A percentile compares a stretch with the other conserved stretches of the same genome.
Conservation (phyloP, 1,284 basidiomycete species). For the Schizopora paradoxa region DNA sequence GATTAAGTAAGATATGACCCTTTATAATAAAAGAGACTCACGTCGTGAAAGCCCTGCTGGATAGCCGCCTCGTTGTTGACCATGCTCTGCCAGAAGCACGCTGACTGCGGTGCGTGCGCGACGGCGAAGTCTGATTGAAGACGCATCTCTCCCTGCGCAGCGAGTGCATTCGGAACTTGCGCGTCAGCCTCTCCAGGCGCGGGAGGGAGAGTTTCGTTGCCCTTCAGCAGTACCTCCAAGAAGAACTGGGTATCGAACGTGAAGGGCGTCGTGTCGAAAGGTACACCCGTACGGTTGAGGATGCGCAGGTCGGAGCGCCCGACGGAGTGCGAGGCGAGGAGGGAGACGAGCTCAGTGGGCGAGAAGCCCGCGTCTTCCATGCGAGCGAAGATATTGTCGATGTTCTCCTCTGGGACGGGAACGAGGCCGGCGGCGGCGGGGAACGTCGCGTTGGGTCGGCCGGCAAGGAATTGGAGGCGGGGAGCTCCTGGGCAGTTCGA, state of each 20-base stretch:
- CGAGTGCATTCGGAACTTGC: slow-evolving; percentile 9
- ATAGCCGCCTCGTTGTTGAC: slow-evolving; percentile 17
- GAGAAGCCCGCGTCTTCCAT: slow-evolving; percentile 25
- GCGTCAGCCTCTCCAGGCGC: slow-evolving; percentile 5
- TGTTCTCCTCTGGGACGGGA: slow-evolving; percentile 25
- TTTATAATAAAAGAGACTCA: not conserved
- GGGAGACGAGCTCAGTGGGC: slow-evolving; percentile 28
- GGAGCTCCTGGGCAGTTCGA: slow-evolving; percentile 30
- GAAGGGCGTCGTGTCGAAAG: slow-evolving; percentile 21
- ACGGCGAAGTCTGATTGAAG: slow-evolving; percentile 17
- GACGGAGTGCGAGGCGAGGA: slow-evolving; percentile 21
- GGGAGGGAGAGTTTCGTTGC: slow-evolving; percentile 16
- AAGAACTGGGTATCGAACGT: slow-evolving; percentile 20
- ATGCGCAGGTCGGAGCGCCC: slow-evolving; percentile 19
- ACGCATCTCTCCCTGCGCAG: slow-evolving; percentile 13
- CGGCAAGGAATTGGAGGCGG: slow-evolving; percentile 24
- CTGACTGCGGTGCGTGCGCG: slow-evolving; percentile 13
- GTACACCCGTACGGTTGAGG: slow-evolving; percentile 12
- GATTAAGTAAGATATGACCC: not conserved
- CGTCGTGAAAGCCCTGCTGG: no score
- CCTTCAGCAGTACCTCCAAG: slow-evolving; percentile 19
- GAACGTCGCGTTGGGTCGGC: slow-evolving; percentile 21
- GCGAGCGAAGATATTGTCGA: slow-evolving; percentile 26
- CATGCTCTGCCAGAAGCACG: slow-evolving; percentile 17
- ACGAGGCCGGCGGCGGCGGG: slow-evolving; percentile 25